Percentiles rank a stretch among this genome's conserved stretches.
phyloP scores from a whole-genome alignment of 1,139 yeast genomes.

The Lodderomyces beijingensis region DNA sequence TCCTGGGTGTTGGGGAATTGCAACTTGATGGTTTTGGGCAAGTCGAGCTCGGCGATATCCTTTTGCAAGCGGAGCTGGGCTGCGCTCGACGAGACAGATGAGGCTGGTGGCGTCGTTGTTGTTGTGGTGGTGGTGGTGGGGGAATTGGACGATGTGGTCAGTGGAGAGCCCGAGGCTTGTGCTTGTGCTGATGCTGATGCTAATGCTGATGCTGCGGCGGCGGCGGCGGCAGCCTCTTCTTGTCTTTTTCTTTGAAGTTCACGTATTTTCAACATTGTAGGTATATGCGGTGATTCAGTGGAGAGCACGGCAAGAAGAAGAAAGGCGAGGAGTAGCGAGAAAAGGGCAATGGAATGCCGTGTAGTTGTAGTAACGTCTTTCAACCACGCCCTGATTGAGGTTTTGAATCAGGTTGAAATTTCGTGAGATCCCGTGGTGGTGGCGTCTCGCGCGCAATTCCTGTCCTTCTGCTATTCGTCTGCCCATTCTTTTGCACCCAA shows the following conservation, averaged over 20 bases:
- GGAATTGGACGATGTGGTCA: constrained; percentile 2
- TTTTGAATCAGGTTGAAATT: no score
- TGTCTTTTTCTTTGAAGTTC: constrained; percentile 58
- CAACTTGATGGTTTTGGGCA: constrained; percentile 61
- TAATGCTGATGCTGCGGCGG: constrained; percentile 12
- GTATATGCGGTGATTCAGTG: no score
- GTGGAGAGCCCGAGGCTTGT: constrained; percentile 11
- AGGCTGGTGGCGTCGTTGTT: constrained; percentile 6
- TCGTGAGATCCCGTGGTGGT: no score
- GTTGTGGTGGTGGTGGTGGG: constrained; percentile 3
- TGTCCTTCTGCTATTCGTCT: no score
- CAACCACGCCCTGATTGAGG: no score
- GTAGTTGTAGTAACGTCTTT: no score
- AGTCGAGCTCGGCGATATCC: constrained; percentile 65
- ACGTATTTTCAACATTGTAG: constrained; percentile 53
- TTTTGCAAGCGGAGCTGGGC: constrained; percentile 55
- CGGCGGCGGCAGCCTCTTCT: constrained; percentile 31
- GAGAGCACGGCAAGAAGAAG: no score
- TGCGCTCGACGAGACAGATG: constrained; percentile 31
- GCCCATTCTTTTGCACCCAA: no score
- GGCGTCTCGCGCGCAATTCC: no score
- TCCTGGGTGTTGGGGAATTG: constrained; percentile 53
- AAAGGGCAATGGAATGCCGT: no score
- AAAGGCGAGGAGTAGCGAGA: no score
- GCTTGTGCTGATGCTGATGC: constrained; percentile 4